These are phyloP conservation scores for Pythium insidiosum DNA, from an alignment of 352 stramenopile species.

Conservation along the genomic window DNA sequence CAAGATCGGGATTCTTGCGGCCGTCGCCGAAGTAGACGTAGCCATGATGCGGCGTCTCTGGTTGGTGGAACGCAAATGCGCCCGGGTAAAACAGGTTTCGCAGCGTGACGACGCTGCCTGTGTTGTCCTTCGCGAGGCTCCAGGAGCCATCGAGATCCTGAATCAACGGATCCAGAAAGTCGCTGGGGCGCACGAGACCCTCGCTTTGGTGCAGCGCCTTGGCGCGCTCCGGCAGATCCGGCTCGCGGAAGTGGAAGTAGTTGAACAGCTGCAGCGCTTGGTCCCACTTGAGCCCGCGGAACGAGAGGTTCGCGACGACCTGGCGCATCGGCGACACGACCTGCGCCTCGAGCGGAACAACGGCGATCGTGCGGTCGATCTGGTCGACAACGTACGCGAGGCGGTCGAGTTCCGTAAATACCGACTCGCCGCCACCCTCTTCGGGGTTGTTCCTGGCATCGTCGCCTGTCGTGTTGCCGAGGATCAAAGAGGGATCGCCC, in stretches of 20 bases:
- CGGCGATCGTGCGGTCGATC: constrained; percentile 46
- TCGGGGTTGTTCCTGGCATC: too few species aligned
- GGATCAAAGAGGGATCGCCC: constrained; percentile 54
- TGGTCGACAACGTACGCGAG: constrained; percentile 57
- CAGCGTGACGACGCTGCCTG: constrained; percentile 42
- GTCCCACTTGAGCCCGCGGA: constrained; percentile 61
- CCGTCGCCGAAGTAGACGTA: constrained; percentile 76
- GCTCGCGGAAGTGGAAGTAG: constrained; percentile 72
- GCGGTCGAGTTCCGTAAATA: constrained; percentile 67
- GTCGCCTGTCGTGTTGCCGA: too few species aligned
- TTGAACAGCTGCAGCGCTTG: constrained; percentile 53
- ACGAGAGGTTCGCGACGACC: constrained; percentile 54
- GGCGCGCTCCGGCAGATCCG: constrained; percentile 47
- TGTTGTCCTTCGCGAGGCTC: constrained; percentile 59
- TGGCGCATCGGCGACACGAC: constrained; percentile 66
- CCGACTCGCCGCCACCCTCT: constrained; percentile 24
- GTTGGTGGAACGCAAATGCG: constrained; percentile 55
- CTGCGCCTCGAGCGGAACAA: constrained; percentile 57
- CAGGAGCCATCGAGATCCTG: constrained; percentile 61
- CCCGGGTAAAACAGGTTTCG: constrained; percentile 62
- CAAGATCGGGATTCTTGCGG: constrained; percentile 61
- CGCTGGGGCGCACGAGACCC: constrained; percentile 49
- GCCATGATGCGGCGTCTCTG: constrained; percentile 38
- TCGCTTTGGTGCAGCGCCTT: constrained; percentile 44
- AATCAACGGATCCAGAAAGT: constrained; percentile 64